Percentiles rank a stretch among this genome's conserved stretches.
Evolutionary conservation across 73 alveolate genomes (phyloP).

Genomic region (Tetrahymena malaccensis): DNA sequence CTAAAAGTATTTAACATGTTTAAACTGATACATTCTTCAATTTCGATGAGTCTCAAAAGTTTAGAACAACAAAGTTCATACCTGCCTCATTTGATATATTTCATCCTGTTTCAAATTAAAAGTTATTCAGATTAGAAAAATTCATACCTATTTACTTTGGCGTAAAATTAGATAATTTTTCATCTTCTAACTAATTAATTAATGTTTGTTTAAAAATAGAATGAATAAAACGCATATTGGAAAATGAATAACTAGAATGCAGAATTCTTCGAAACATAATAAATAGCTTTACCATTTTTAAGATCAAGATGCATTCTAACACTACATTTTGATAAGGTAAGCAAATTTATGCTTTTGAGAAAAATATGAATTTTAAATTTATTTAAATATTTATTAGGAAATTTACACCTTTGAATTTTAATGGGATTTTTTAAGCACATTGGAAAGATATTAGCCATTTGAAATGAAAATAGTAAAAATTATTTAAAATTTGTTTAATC

Average conservation of each 20-base stretch:
- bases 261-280: neutral
- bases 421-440: neutral
- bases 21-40: neutral
- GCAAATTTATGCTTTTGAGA: neutral
- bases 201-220: neutral
- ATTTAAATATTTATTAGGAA: neutral
- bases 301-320: neutral
- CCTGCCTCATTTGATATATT: neutral
- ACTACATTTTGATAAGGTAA: neutral
- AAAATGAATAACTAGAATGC: neutral
- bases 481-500: neutral
- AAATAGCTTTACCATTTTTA: neutral
- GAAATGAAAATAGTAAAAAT: neutral
- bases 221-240: neutral
- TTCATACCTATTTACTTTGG: neutral
- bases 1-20: neutral
- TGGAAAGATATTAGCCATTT: neutral
- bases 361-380: neutral
- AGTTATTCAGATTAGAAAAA: neutral
- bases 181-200: neutral
- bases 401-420: neutral
- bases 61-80: neutral
- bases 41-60: neutral
- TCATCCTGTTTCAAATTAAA: neutral
- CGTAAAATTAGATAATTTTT: neutral